These are phyloP conservation scores for Brachypodium distachyon DNA, from an alignment of 202 grass and related monocot genomes.

Conservation along the genomic window DNA sequence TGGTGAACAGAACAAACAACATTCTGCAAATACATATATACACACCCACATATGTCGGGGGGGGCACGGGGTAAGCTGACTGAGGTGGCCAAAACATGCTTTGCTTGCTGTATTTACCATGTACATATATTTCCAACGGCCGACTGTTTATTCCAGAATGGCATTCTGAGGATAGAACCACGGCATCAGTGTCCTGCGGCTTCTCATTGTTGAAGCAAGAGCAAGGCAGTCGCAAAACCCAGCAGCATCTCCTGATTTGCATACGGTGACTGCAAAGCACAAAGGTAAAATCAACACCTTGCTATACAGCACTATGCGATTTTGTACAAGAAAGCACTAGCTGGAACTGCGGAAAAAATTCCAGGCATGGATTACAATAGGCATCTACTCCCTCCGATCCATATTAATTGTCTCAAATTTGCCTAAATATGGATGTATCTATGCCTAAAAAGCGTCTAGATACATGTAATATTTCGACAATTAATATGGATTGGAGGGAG, in stretches of 20 bases:
- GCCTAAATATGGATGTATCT: too few species aligned
- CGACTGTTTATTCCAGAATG: constrained; percentile 24
- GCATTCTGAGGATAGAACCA: not conserved
- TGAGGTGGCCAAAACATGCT: constrained; percentile 23
- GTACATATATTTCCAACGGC: constrained; percentile 17
- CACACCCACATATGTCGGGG: constrained; percentile 27
- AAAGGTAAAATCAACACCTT: not conserved
- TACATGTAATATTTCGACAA: too few species aligned
- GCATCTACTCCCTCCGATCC: too few species aligned
- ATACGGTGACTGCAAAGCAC: constrained; percentile 25
- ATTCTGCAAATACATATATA: constrained; percentile 48
- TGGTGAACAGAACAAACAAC: constrained; percentile 26
- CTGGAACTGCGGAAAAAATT: not conserved
- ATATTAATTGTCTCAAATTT: too few species aligned
- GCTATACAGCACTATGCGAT: not conserved
- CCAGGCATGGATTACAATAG: too few species aligned
- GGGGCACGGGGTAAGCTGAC: constrained; percentile 12
- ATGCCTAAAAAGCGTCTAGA: too few species aligned
- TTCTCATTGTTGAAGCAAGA: constrained; percentile 13
- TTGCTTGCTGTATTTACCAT: constrained; percentile 30
- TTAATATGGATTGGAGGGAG: too few species aligned
- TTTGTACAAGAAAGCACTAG: not conserved
- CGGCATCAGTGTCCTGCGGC: not conserved
- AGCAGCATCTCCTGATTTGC: constrained; percentile 20
- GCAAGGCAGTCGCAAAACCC: not conserved